phyloP scores from a whole-genome alignment of 1,284 basidiomycete species.

The Pisolithus thermaeus region DNA sequence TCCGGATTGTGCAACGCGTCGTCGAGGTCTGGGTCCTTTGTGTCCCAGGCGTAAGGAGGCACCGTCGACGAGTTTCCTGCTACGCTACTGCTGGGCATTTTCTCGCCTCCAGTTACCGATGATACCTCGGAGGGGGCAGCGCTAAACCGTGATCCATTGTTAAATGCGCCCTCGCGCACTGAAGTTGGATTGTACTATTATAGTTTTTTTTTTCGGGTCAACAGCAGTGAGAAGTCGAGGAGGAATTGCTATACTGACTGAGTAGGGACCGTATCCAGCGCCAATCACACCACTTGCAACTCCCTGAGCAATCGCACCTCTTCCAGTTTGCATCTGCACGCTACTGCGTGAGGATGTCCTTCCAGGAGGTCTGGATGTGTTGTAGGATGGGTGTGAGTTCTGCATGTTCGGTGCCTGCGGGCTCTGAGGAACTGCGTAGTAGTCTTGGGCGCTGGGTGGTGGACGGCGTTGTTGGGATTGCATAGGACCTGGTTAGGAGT shows the following conservation, averaged over 20 bases:
- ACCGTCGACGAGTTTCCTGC: slow-evolving; percentile 38
- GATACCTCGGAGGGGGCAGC: slow-evolving; percentile 54
- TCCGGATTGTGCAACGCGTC: slow-evolving; percentile 74
- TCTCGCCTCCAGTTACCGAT: slow-evolving; percentile 37
- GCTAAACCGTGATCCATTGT: slow-evolving; percentile 48
- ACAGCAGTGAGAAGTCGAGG: neutral
- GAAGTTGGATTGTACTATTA: slow-evolving; percentile 51
- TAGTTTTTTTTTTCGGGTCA: neutral
- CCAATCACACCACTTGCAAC: slow-evolving; percentile 72
- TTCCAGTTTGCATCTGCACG: slow-evolving; percentile 31
- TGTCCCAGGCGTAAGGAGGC: slow-evolving; percentile 66
- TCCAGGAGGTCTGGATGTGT: slow-evolving; percentile 23
- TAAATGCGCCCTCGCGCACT: neutral
- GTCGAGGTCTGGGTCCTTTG: slow-evolving; percentile 69
- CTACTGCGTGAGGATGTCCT: slow-evolving; percentile 26
- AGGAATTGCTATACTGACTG: slow-evolving; percentile 42
- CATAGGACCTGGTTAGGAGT: slow-evolving; percentile 22
- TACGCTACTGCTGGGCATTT: slow-evolving; percentile 21
- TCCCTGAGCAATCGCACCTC: slow-evolving; percentile 57
- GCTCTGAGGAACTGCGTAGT: slow-evolving; percentile 47
- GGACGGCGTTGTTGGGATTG: slow-evolving; percentile 25
- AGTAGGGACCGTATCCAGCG: slow-evolving; percentile 72
- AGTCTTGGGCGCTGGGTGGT: slow-evolving; percentile 28
- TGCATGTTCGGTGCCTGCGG: slow-evolving; percentile 31
- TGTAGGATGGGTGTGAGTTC: slow-evolving; percentile 22